Conservation (phyloP, 768 basidiomycete species). For the Lactifluus piperatus region DNA sequence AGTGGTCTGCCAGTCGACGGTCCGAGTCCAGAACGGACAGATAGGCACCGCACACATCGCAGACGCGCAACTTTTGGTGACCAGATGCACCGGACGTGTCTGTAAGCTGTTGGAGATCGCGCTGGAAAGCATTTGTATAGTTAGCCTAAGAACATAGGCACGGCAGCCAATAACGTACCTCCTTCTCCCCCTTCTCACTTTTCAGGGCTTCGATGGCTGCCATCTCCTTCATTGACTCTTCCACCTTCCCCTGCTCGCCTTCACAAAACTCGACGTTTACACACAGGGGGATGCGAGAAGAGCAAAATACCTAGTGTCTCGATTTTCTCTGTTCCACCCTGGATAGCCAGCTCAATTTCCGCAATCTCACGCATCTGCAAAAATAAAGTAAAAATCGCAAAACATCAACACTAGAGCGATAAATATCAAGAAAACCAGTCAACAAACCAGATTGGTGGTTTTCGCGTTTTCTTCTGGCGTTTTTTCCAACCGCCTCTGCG, state of each 20-base stretch:
- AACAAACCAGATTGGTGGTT: conserved; percentile 86
- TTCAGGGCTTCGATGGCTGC: conserved; percentile 96
- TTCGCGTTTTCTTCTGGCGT: conserved; percentile 99
- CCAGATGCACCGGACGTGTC: conserved; percentile 98
- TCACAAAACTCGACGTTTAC: conserved; percentile 9
- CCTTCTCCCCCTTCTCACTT: conserved; percentile 91
- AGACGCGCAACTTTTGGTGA: conserved; percentile 99
- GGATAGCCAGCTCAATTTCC: conserved; percentile 97
- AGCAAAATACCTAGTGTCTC: conserved; percentile 68
- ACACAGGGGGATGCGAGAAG: neutral
- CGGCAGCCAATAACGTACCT: conserved; percentile 42
- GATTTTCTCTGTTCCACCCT: conserved; percentile 98
- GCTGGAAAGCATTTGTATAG: conserved; percentile 33
- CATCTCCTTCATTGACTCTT: conserved; percentile 97
- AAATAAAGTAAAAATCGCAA: neutral
- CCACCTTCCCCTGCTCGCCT: conserved; percentile 99
- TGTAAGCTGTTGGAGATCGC: conserved; percentile 90
- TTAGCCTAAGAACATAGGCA: neutral
- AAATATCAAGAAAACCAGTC: neutral
- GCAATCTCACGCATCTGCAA: conserved; percentile 95
- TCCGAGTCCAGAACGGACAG: conserved; percentile 96
- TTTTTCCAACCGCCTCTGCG: conserved; percentile 94
- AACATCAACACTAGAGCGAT: neutral
- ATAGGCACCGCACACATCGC: conserved; percentile 99
- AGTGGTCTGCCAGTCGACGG: conserved; percentile 97